phyloP scores from a whole-genome alignment of 2,329 filamentous ascomycete genomes.

The Mollisiaceae sp. region DNA sequence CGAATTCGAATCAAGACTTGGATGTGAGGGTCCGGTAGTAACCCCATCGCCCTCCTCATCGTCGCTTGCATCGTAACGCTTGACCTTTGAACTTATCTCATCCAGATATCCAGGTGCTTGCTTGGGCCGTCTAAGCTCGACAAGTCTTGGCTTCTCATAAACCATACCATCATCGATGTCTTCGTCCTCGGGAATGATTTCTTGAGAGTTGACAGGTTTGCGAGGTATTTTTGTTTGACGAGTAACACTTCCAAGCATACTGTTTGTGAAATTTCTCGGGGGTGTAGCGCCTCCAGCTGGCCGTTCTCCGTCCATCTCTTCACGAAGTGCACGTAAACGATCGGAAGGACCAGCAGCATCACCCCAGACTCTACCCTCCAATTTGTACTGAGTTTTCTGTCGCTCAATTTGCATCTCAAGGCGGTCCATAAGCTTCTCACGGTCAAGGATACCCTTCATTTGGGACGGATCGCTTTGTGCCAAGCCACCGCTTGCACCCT shows the following conservation, averaged over 20 bases:
- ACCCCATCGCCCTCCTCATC: slow-evolving; percentile 62
- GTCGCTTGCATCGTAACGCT: slow-evolving; percentile 65
- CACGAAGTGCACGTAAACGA: slow-evolving; percentile 85
- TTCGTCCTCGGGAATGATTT: slow-evolving; percentile 44
- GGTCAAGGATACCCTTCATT: slow-evolving; percentile 92
- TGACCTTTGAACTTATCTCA: slow-evolving; percentile 78
- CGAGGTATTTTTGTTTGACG: slow-evolving; percentile 62
- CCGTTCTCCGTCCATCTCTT: slow-evolving; percentile 81
- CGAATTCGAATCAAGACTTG: slow-evolving; percentile 71
- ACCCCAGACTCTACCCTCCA: slow-evolving; percentile 91
- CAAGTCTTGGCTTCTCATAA: slow-evolving; percentile 74
- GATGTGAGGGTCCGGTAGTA: slow-evolving; percentile 77
- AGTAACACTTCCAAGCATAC: slow-evolving; percentile 74
- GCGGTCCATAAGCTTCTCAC: slow-evolving; percentile 89
- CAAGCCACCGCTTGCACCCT: slow-evolving; percentile 56
- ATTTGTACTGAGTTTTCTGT: slow-evolving; percentile 96
- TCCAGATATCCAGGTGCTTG: slow-evolving; percentile 64
- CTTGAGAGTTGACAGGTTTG: slow-evolving; percentile 54
- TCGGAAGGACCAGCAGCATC: slow-evolving; percentile 86
- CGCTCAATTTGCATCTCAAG: slow-evolving; percentile 94
- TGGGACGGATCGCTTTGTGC: slow-evolving; percentile 71
- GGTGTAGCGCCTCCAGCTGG: slow-evolving; percentile 47
- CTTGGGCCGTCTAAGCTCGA: slow-evolving; percentile 76
- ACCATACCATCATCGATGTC: slow-evolving; percentile 57
- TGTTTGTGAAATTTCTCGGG: slow-evolving; percentile 69